Evolutionary conservation across 1,139 yeast genomes (phyloP).

Genomic region (Meyerozyma guilliermondii): DNA sequence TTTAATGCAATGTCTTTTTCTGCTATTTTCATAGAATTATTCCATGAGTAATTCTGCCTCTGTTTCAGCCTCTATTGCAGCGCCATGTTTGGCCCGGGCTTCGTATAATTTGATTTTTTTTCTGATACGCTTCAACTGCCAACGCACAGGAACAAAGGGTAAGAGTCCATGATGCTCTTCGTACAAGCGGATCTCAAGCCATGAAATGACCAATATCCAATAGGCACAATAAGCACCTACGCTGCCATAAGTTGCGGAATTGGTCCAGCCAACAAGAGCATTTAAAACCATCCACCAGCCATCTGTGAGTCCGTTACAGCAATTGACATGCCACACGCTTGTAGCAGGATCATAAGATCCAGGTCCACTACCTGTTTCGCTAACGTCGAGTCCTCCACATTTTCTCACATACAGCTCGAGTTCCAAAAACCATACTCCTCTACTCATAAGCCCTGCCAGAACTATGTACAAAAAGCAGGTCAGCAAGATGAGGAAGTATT

Average conservation of each 20-base stretch:
- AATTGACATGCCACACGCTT: slow-evolving; percentile 16
- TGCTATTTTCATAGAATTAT: too few species aligned
- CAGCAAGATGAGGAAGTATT: slow-evolving; percentile 13
- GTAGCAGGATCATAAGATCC: slow-evolving; percentile 13
- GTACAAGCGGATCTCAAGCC: slow-evolving; percentile 18
- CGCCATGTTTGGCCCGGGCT: not conserved
- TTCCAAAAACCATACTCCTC: slow-evolving; percentile 16
- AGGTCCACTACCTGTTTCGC: slow-evolving; percentile 14
- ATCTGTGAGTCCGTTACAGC: slow-evolving; percentile 14
- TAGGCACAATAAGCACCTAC: slow-evolving; percentile 70
- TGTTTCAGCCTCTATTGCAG: not conserved
- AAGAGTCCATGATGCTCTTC: slow-evolving; percentile 31
- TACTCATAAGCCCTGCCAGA: slow-evolving; percentile 13
- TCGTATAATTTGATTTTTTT: slow-evolving; percentile 9
- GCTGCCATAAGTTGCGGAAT: slow-evolving; percentile 91
- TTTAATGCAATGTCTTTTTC: too few species aligned
- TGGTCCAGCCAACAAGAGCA: slow-evolving; percentile 83
- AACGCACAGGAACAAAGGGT: slow-evolving; percentile 21
- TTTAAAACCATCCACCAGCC: slow-evolving; percentile 18
- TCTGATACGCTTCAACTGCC: slow-evolving; percentile 20
- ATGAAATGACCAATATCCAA: slow-evolving; percentile 61
- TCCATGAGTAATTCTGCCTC: slow-evolving; percentile 1
- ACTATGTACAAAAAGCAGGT: slow-evolving; percentile 14
- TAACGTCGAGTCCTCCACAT: slow-evolving; percentile 13
- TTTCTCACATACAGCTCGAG: slow-evolving; percentile 11